Conservation (phyloP, 495 filamentous ascomycete genomes). For the Extremus antarcticus region DNA sequence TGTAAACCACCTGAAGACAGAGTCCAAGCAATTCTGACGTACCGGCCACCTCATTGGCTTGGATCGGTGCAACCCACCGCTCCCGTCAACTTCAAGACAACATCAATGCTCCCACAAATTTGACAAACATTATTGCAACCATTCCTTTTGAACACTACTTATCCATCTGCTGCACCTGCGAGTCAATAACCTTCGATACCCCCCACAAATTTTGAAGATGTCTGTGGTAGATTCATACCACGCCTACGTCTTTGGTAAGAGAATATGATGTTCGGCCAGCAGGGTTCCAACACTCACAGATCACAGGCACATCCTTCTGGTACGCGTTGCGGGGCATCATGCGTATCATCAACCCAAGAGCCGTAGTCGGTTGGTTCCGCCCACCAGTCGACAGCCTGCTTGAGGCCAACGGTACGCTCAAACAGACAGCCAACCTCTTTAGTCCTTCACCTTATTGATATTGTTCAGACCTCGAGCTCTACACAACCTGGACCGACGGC, state of each 20-base stretch:
- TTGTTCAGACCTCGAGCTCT: conserved; percentile 21
- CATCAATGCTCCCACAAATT: too few relatives aligned
- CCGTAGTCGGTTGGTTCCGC: conserved; percentile 18
- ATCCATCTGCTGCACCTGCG: too few relatives aligned
- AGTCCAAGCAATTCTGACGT: too few relatives aligned
- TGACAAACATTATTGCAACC: too few relatives aligned
- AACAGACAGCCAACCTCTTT: neutral
- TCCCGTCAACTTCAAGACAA: neutral
- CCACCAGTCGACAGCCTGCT: conserved; percentile 1
- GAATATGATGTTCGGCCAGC: too few relatives aligned
- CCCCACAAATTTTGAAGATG: neutral
- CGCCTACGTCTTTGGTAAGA: conserved; percentile 21
- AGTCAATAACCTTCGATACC: too few relatives aligned
- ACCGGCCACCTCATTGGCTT: neutral
- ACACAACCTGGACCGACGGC: conserved; percentile 22
- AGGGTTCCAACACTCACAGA: too few relatives aligned
- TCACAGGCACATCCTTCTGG: conserved; percentile 19
- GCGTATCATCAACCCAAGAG: conserved; percentile 14
- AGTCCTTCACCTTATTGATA: neutral
- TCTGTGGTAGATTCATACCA: conserved; percentile 17
- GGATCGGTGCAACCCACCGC: neutral
- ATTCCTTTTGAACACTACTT: too few relatives aligned
- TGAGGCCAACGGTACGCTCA: conserved; percentile 5
- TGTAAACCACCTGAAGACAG: too few relatives aligned
- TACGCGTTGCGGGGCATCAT: conserved; percentile 15